Evolutionary conservation across 495 filamentous ascomycete genomes (phyloP), one percentile per base, ranked within the genome.

Genomic region (Apodospora peruviana): DNA sequence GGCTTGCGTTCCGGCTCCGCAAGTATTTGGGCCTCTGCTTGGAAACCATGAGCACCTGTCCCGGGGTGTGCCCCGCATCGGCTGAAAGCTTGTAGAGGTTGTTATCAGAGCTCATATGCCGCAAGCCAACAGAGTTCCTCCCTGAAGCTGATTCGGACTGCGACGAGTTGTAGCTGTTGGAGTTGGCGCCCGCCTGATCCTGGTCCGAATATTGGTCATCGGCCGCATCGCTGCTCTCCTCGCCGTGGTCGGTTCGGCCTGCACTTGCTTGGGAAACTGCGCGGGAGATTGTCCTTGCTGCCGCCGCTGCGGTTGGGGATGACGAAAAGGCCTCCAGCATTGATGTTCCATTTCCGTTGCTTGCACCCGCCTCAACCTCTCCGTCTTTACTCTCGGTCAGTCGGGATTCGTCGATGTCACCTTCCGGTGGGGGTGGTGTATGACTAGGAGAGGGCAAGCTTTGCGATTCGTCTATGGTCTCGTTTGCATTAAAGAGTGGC

Each of bases 1-100:
- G 80, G 53, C 86, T 84, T n/a, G 78, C 78, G 57, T 87, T 79
- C 20, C 90, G 81, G 59, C 80, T 87, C 32, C 74, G 80, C 25
- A 93, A 64, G 61, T 82, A 91, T 56, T 82, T 87, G 1, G 87
- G 89, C 20, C 87, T 73, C 47, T 69, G 14, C 24, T 61, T 61
- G 18, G 55, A 48, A 25, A 55, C 45, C 32, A 61, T 50, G 5
- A 65, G 53, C 3, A 55, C 54, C 17, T 60, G 58, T 5, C 65
- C 64, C 16, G 62, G 61, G 40, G 58, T 62, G 40, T 58, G 56
- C 4, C 72, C 58, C 50, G 68, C 52, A 36, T 73, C 59, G 37
- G 47, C 24, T 18, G 67, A 52, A 39, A 51, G 17, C 36, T 48
- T 46, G 24, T 56, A 53, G 1, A 59, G 52, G 23, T 57, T 64